These are phyloP conservation scores for Opeltia flavorubescens DNA, from an alignment of 495 filamentous ascomycete species.

Conservation along the genomic window DNA sequence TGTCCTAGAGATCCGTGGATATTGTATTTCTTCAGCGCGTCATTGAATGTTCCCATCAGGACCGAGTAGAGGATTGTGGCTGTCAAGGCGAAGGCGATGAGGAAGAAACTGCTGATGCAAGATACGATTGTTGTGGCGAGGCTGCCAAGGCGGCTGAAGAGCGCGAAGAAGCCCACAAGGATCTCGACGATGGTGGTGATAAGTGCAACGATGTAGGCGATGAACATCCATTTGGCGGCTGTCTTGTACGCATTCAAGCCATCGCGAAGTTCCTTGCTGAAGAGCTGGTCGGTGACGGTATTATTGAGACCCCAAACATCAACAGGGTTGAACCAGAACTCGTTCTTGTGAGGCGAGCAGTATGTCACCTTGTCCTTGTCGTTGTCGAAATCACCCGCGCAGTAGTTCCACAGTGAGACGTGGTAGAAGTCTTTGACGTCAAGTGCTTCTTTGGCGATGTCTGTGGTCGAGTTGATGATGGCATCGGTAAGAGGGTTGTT, in stretches of 20 bases:
- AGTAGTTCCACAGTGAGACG: constrained; percentile 80
- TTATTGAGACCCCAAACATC: constrained; percentile 46
- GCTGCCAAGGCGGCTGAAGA: constrained; percentile 55
- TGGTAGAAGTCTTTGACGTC: constrained; percentile 65
- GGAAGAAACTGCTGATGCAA: constrained; percentile 40
- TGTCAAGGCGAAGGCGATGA: constrained; percentile 41
- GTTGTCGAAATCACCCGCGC: constrained; percentile 37
- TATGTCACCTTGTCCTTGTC: constrained; percentile 23
- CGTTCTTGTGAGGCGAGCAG: constrained; percentile 43
- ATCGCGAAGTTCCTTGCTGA: constrained; percentile 44
- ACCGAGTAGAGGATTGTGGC: constrained; percentile 47
- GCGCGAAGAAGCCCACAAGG: constrained; percentile 52
- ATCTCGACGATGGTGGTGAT: constrained; percentile 55
- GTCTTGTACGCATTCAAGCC: constrained; percentile 57
- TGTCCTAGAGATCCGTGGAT: constrained; percentile 48
- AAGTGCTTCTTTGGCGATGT: constrained; percentile 27
- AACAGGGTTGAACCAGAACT: constrained; percentile 68
- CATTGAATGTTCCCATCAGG: constrained; percentile 43
- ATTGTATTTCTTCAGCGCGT: constrained; percentile 48
- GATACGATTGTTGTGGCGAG: constrained; percentile 68
- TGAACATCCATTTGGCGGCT: constrained; percentile 69
- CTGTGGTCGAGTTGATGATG: constrained; percentile 28
- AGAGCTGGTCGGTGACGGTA: constrained; percentile 35
- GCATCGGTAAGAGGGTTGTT: constrained; percentile 20
- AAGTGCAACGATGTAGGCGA: constrained; percentile 55